Evolutionary conservation across 345 rosid species (phyloP), one percentile per base, ranked within the genome.

Genomic region (Populus alba): DNA sequence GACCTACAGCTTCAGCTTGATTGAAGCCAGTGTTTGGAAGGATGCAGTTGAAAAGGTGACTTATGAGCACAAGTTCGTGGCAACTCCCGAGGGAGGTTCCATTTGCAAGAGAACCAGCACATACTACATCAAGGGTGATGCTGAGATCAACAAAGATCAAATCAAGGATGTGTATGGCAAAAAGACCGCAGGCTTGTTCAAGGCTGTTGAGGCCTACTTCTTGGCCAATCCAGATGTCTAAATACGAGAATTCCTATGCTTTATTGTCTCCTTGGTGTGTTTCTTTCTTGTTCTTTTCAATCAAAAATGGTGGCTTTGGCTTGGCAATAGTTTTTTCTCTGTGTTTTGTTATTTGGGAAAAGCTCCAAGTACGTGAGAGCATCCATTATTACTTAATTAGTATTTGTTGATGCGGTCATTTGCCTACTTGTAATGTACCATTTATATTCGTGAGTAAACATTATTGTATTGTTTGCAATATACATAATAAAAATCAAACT

Each of bases 201-300:
- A 71, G 61, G 74, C 59, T 23, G 20, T 71, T 6, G 74, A 71
- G 1, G 74, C 61, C 59, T 71, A 71, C 61, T 31, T 71, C 59
- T 7, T 33, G 11, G 74, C 57, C 1, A 47, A 45, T 71, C 59
- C 73, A 10, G 59, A 70, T 12, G 33, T 35, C 55, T 70, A 45
- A 7, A 53, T 53, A 53, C 0, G 23, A 20, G 22, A 53, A 20
- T 7, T 53, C 59, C 23, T 7, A 6, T 53, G 23, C 10, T 53
- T 53, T n/a, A 20, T 53, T 0, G 8, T 20, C 9, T 53, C n/a
- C 2, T 53, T 18, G 2, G 7, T 20, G 6, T 53, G 22, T 20
- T 20, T 53, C 1, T 33, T 33, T 33, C 37, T 33, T 15, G 18
- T 15, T 53, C n/a, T 53, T 53, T 20, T 53, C 2, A 18, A 7